phyloP scores from a whole-genome alignment of 179 eudicot genomes.

The Pouteria campechiana region DNA sequence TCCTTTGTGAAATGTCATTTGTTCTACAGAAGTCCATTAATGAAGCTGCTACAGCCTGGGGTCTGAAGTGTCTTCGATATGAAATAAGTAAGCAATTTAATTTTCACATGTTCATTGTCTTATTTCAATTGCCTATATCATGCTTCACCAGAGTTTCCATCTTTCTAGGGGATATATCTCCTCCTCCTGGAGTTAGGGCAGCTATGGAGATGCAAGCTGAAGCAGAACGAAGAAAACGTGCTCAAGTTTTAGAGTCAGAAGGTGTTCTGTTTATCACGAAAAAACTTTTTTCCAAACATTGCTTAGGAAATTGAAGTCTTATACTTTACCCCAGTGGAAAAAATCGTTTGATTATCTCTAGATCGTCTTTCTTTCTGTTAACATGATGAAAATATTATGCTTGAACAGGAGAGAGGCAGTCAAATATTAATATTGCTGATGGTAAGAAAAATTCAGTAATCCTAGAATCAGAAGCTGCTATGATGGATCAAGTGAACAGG shows the following conservation, averaged over 20 bases:
- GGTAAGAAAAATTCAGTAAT: conserved; percentile 44
- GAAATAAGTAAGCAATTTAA: conserved; percentile 52
- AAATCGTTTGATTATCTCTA: too few relatives aligned
- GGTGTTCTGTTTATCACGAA: conserved; percentile 40
- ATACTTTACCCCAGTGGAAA: neutral
- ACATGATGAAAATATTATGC: neutral
- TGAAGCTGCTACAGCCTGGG: conserved; percentile 85
- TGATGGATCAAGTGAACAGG: conserved; percentile 57
- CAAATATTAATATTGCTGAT: conserved; percentile 44
- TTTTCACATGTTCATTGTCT: neutral
- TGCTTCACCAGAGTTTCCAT: too few relatives aligned
- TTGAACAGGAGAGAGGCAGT: conserved; percentile 58
- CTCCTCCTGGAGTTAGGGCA: conserved; percentile 71
- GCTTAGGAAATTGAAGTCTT: neutral
- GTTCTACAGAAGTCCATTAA: conserved; percentile 55
- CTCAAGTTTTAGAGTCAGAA: conserved; percentile 83
- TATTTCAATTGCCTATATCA: too few relatives aligned
- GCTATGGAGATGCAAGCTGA: conserved; percentile 98
- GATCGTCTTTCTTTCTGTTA: neutral
- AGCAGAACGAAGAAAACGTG: conserved; percentile 88
- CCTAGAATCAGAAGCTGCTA: conserved; percentile 82
- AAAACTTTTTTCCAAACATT: too few relatives aligned
- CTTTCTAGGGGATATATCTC: conserved; percentile 77
- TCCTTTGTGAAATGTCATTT: neutral
- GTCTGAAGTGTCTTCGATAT: conserved; percentile 80